Base-by-base conservation (phyloP, 345 rosid species). In the Hevea brasiliensis region DNA sequence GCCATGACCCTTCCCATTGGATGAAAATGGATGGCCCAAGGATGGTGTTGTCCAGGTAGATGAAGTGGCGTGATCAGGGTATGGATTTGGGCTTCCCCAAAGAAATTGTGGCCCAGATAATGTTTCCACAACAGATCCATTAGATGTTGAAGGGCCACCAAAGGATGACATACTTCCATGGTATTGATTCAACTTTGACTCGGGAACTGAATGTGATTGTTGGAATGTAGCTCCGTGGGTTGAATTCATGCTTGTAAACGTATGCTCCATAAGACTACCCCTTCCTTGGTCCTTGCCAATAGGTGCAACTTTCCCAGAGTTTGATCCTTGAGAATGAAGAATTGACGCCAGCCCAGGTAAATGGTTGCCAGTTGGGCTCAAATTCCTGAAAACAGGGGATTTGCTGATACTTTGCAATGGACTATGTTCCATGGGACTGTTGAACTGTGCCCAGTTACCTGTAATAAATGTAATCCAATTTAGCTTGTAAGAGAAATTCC, bases 91-190 rank as follows among this genome's bases (percentile, higher is more conserved):
- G 77, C 89, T 88, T 81, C 98, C 98, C 98, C 98, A 94, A 1
- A 90, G 93, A 82, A 89, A 90, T 67, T 88, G 92, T 71, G 95
- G 92, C 70, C 93, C 98, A 41, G 93, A 86, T 68, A 93, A 84
- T 72, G 97, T 90, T 78, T 84, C 90, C 67, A 87, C 68, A 59
- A 82, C 85, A 4, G 88, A 85, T 48, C 88, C 82, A 63, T 81
- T 82, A 15, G 92, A 77, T 57, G 71, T 87, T 67, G 98, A 80
- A 51, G 83, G 79, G 51, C 85, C 82, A 64, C 86, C 83, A 76
- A 87, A 82, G 67, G 87, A 73, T 14, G 77, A 69, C 29, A 63
- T 44, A 51, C 47, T 62, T 21, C 68, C 75, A 76, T 54, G 75
- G 48, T 68, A 68, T 14, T 63, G 56, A 60, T 67, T 78, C 66